Conservation (phyloP, 202 grass and related monocot species). For the Zoysia matrella region DNA sequence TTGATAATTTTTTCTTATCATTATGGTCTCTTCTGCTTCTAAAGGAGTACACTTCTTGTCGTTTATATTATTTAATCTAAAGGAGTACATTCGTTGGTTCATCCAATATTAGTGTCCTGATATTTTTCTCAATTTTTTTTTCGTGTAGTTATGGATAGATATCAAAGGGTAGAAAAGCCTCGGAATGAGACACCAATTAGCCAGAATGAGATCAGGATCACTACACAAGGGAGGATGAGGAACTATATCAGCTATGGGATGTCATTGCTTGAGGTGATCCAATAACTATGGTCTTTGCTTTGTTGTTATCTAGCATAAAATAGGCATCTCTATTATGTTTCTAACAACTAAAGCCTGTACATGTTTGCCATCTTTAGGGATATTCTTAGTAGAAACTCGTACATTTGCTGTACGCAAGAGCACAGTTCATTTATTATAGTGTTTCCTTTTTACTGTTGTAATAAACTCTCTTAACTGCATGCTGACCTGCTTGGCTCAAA, state of each 20-base stretch:
- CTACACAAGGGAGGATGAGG: conserved; percentile 75
- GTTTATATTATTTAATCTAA: no score
- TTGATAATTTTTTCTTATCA: no score
- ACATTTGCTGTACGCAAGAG: neutral
- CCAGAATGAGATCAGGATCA: conserved; percentile 85
- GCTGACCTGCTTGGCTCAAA: neutral
- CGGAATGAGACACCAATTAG: conserved; percentile 62
- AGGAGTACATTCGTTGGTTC: neutral
- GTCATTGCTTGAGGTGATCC: conserved; percentile 74
- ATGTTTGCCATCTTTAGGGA: neutral
- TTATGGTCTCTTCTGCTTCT: no score
- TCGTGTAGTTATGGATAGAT: conserved; percentile 63
- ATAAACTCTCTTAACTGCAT: neutral
- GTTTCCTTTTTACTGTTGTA: neutral
- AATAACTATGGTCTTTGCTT: no score
- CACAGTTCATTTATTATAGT: neutral
- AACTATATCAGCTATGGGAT: conserved; percentile 89
- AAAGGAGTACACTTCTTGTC: no score
- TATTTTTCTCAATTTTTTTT: neutral
- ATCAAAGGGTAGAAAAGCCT: conserved; percentile 81
- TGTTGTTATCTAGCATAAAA: conserved; percentile 6
- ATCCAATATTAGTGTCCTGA: neutral
- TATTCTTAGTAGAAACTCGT: neutral
- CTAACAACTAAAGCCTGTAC: neutral
- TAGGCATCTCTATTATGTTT: neutral